Evolutionary conservation across 139 green algal species (phyloP), one percentile per base, ranked within the genome.

Genomic region (Chlorella vulgaris): DNA sequence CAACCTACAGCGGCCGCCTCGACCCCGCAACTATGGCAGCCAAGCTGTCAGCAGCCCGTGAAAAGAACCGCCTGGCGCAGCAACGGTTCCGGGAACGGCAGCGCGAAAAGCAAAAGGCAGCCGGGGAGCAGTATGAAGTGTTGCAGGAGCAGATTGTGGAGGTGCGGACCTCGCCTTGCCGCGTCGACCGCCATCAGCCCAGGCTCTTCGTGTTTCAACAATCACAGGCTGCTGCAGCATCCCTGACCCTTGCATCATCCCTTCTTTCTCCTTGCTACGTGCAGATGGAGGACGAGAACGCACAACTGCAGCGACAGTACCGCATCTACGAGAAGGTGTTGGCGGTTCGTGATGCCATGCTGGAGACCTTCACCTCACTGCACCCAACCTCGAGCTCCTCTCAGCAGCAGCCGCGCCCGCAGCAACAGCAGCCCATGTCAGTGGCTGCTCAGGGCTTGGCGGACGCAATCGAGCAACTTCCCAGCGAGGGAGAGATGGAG

Each of bases 41-140:
- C 38, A 75, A 75, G 68, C 39, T 36, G 26, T 36, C 68, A 29
- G 31, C 47, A 38, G 68, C 68, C 22, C 18, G 68, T 7, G 31
- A 58, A 24, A 75, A 76, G 42, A 76, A 76, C 69, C 40, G 69
- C n/a, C 21, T 58, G 69, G 69, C 69, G 28, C 69, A 76, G 43
- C 69, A 76, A 28, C 40, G 69, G 26, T 76, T 76, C 22, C 18
- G 69, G 28, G 69, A 76, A 42, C 69, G 69, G 42, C 69, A 76
- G 69, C 69, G 42, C 7, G 40, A 29, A 15, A 76, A 76, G 69
- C 40, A 39, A 7, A 24, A 22, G 29, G 26, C 62, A 42, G 28
- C 26, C 28, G 42, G 22, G 10, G 69, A 35, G 43, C 33, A 76
- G 69, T 63, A 24, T n/a, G 69, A 63, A 4, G 26, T 29, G 35